Evolutionary conservation across 129 eudicot genomes (phyloP).

Genomic region (Lonicera japonica): DNA sequence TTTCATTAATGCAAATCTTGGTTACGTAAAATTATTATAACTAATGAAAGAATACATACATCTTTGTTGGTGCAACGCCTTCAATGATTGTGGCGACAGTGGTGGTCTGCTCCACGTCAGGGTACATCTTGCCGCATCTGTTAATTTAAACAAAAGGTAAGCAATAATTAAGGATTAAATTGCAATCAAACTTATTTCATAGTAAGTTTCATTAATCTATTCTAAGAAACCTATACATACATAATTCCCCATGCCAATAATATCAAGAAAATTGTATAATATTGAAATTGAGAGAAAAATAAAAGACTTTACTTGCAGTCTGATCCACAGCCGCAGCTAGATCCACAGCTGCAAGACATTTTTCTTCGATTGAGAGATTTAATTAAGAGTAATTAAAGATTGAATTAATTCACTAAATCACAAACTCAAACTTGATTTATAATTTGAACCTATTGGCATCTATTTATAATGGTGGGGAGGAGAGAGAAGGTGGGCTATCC

Average conservation of each 20-base stretch:
- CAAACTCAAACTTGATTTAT: background rate
- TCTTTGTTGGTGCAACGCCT: slow-evolving; percentile 50
- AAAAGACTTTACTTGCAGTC: slow-evolving; percentile 40
- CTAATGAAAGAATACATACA: slow-evolving; percentile 19
- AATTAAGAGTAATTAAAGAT: background rate
- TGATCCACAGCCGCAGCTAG: slow-evolving; percentile 62
- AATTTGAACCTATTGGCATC: background rate
- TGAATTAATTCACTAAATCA: background rate
- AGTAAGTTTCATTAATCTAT: too few species aligned
- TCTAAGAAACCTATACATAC: too few species aligned
- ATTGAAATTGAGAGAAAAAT: background rate
- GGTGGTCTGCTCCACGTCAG: slow-evolving; percentile 44
- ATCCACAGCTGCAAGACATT: slow-evolving; percentile 49
- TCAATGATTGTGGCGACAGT: slow-evolving; percentile 27
- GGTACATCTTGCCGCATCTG: slow-evolving; percentile 56
- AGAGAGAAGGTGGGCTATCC: background rate
- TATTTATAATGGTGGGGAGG: slow-evolving; percentile 19
- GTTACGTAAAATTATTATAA: background rate
- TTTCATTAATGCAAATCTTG: too few species aligned
- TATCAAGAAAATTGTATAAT: background rate
- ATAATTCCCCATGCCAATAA: background rate
- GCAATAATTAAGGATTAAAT: too few species aligned
- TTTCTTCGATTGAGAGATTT: slow-evolving; percentile 2
- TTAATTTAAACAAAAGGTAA: slow-evolving; percentile 12
- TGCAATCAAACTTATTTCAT: too few species aligned